These are phyloP conservation scores for Centrapalus pauciflorus DNA, from an alignment of 129 eudicot genomes.

Conservation along the genomic window DNA sequence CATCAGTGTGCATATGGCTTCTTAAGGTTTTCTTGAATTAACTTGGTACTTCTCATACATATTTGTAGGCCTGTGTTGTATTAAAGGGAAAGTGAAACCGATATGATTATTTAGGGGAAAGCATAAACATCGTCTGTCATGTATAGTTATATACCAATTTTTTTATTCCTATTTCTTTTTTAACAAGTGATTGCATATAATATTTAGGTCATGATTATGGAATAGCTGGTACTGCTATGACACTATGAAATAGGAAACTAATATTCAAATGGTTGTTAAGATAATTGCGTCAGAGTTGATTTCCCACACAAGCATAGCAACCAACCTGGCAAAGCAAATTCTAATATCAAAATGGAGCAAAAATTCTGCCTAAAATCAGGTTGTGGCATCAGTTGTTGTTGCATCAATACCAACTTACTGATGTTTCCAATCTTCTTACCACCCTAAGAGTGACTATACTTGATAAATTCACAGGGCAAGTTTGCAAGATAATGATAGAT, in stretches of 20 bases:
- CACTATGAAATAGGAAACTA: too few relatives aligned
- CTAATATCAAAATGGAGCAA: background rate
- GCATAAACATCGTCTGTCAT: background rate
- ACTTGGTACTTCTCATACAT: background rate
- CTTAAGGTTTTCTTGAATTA: background rate
- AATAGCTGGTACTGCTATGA: background rate
- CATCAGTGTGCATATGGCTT: background rate
- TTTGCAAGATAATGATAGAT: background rate
- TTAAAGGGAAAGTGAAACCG: background rate
- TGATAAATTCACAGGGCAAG: background rate
- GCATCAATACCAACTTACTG: background rate
- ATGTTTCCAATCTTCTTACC: background rate
- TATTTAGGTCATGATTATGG: background rate
- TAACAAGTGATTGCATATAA: background rate
- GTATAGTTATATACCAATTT: background rate
- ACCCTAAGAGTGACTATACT: background rate
- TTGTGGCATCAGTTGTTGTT: slow-evolving; percentile 1
- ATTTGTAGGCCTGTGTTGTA: background rate
- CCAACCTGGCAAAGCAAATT: background rate
- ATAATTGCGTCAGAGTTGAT: background rate
- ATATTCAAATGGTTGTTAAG: background rate
- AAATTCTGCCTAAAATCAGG: background rate
- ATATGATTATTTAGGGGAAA: background rate
- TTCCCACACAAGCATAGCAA: background rate
- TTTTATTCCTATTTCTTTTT: background rate